phyloP scores from a whole-genome alignment of 495 filamentous ascomycete genomes.

The Talaromyces stipitatus region DNA sequence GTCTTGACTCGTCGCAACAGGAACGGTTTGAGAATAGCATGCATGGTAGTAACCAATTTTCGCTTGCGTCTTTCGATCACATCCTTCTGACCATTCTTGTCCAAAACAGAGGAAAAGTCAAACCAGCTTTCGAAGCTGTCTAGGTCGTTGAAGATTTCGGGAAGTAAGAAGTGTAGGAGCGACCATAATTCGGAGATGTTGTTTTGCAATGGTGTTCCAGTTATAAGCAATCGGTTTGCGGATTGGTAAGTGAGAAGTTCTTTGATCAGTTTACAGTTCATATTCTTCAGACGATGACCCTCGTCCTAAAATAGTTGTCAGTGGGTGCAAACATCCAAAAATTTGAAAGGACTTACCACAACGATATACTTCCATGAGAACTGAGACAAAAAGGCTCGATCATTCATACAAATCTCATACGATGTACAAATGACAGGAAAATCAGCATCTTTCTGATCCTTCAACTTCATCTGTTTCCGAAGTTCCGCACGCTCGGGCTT shows the following conservation, averaged over 20 bases:
- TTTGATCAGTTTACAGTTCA: constrained; percentile 84
- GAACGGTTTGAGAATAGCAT: constrained; percentile 87
- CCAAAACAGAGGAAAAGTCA: constrained; percentile 83
- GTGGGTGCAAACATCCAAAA: not conserved
- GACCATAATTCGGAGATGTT: constrained; percentile 96
- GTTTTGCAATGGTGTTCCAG: constrained; percentile 92
- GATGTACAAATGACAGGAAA: constrained; percentile 92
- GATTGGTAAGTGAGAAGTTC: constrained; percentile 83
- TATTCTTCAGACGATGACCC: constrained; percentile 95
- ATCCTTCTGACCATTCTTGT: constrained; percentile 60
- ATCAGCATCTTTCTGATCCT: constrained; percentile 50
- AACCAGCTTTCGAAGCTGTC: constrained; percentile 92
- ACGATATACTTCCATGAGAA: constrained; percentile 97
- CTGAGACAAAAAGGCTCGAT: constrained; percentile 66
- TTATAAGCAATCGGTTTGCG: constrained; percentile 84
- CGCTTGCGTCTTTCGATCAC: constrained; percentile 52
- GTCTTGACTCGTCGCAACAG: constrained; percentile 83
- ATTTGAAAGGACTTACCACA: constrained; percentile 51
- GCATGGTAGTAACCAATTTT: constrained; percentile 79
- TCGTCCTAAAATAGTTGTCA: constrained; percentile 55
- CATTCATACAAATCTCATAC: constrained; percentile 92
- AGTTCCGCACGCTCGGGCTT: constrained; percentile 68
- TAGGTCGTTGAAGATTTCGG: constrained; percentile 83
- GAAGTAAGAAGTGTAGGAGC: constrained; percentile 85
- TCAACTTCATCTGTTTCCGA: constrained; percentile 51